A percentile compares a stretch with the other conserved stretches of the same genome.
Evolutionary conservation across 2,329 filamentous ascomycete species (phyloP).

Genomic region (Aureobasidium pullulans): DNA sequence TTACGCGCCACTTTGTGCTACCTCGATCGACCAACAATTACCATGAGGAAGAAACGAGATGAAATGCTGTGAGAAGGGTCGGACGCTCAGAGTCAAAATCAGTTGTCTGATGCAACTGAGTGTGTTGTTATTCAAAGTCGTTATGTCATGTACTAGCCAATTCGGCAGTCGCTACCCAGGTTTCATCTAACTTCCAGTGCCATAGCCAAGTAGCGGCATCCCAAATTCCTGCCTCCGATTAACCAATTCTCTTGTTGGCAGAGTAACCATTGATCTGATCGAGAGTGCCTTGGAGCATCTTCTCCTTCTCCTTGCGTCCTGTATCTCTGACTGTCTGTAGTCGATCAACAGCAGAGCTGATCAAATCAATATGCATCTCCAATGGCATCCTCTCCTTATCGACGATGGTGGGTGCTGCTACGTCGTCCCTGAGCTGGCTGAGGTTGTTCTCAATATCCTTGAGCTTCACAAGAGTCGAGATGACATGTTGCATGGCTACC

Average conservation of each 20-base stretch:
- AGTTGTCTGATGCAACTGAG: too few relatives aligned
- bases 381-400: constrained; percentile 51
- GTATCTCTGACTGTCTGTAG: constrained; percentile 57
- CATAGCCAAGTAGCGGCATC: too few relatives aligned
- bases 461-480: constrained; percentile 61
- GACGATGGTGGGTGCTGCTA: constrained; percentile 57
- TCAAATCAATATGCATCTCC: constrained; percentile 67
- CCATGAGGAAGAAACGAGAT: too few relatives aligned
- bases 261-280: constrained; percentile 7
- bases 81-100: too few relatives aligned
- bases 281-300: constrained; percentile 14
- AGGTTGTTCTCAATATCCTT: constrained; percentile 65
- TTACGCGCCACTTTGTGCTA: neutral
- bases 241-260: constrained; percentile 2
- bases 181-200: too few relatives aligned
- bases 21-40: too few relatives aligned
- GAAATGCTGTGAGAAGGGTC: too few relatives aligned
- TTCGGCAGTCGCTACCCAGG: too few relatives aligned
- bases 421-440: constrained; percentile 63
- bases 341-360: constrained; percentile 64
- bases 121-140: too few relatives aligned
- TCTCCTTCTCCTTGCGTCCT: constrained; percentile 21
- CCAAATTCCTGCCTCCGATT: neutral
- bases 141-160: too few relatives aligned
- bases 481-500: constrained; percentile 61